Evolutionary conservation across 192 early-diverging fungal genomes (phyloP).

Genomic region (Gamsiella multidivaricata): DNA sequence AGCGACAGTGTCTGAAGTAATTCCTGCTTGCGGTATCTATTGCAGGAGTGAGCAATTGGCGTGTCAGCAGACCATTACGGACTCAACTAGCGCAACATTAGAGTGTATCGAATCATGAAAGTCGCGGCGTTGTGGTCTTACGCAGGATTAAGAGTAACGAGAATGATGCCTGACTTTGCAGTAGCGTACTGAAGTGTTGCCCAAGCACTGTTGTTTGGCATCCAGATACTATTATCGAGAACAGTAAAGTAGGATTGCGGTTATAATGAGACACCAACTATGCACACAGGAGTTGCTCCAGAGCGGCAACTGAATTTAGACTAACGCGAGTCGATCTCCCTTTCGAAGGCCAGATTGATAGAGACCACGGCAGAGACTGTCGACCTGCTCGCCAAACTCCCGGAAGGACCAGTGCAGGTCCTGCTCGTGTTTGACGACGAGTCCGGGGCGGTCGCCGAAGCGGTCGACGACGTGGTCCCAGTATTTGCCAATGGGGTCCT

Average conservation of each 20-base stretch:
- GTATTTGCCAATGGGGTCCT: slow-evolving; percentile 54
- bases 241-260: not conserved
- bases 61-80: too few species aligned
- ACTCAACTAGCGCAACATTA: too few species aligned
- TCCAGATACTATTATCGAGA: slow-evolving; percentile 47
- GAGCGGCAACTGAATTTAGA: not conserved
- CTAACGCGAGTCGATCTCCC: slow-evolving; percentile 60
- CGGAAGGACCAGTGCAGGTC: slow-evolving; percentile 56
- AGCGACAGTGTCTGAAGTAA: slow-evolving; percentile 58
- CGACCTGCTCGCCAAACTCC: slow-evolving; percentile 56
- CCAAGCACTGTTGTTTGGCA: slow-evolving; percentile 64
- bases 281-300: not conserved
- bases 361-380: slow-evolving; percentile 54
- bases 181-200: slow-evolving; percentile 63
- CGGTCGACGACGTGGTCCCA: slow-evolving; percentile 46
- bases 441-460: slow-evolving; percentile 49
- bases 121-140: too few species aligned
- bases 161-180: slow-evolving; percentile 59
- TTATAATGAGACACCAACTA: not conserved
- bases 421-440: slow-evolving; percentile 59
- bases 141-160: slow-evolving; percentile 64
- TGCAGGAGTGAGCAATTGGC: too few species aligned
- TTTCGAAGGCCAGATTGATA: slow-evolving; percentile 56
- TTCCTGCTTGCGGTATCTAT: slow-evolving; percentile 53
- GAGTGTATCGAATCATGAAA: too few species aligned